phyloP scores from a whole-genome alignment of 1,139 yeast species.

The Saccharomycopsis hybrid region DNA sequence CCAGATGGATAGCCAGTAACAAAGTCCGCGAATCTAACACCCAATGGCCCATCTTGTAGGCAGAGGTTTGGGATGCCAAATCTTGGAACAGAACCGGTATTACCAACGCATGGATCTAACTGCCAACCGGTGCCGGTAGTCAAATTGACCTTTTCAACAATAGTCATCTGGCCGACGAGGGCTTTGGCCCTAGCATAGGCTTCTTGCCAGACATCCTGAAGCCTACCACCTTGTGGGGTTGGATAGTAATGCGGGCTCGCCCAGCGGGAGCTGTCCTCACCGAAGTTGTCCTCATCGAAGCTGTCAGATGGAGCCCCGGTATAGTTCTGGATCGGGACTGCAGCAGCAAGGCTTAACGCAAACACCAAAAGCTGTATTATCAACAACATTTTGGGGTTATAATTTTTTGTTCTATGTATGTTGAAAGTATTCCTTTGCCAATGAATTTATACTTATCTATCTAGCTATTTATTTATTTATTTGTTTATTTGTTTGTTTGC shows the following conservation, averaged over 20 bases:
- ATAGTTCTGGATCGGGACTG: too few relatives aligned
- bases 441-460: too few relatives aligned
- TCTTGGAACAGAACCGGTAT: slow-evolving; percentile 54
- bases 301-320: too few relatives aligned
- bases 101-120: slow-evolving; percentile 57
- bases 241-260: slow-evolving; percentile 6
- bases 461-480: too few relatives aligned
- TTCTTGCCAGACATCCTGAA: slow-evolving; percentile 43
- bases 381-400: too few relatives aligned
- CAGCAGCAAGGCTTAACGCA: too few relatives aligned
- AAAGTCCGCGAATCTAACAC: slow-evolving; percentile 53
- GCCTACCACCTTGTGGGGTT: slow-evolving; percentile 32
- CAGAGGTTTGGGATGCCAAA: slow-evolving; percentile 54
- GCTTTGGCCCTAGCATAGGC: slow-evolving; percentile 52
- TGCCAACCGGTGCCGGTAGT: slow-evolving; percentile 64
- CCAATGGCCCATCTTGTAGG: slow-evolving; percentile 61
- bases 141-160: slow-evolving; percentile 48
- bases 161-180: slow-evolving; percentile 47
- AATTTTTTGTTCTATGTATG: too few relatives aligned
- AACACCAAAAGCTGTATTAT: too few relatives aligned
- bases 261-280: too few relatives aligned
- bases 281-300: too few relatives aligned
- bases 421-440: too few relatives aligned
- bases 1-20: slow-evolving; percentile 56
- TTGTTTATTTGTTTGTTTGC: too few relatives aligned